These are phyloP conservation scores for Amyloporia xantha DNA, from an alignment of 768 basidiomycete species.

Conservation along the genomic window DNA sequence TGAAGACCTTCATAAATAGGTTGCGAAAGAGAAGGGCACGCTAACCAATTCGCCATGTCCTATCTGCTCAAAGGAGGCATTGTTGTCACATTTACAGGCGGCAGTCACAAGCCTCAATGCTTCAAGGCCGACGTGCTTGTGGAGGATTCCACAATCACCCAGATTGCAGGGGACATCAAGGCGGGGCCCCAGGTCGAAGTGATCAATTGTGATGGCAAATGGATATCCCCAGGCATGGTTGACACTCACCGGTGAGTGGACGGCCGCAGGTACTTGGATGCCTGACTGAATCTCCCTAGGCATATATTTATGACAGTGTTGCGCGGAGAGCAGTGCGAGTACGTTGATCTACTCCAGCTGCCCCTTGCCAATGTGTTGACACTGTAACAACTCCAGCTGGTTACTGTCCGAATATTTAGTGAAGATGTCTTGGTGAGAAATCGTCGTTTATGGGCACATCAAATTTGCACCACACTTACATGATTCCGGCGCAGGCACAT, in stretches of 20 bases:
- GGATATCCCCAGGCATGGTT: slow-evolving; percentile 26
- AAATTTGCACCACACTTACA: not conserved
- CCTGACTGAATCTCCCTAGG: slow-evolving; percentile 5
- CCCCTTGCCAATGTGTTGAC: not conserved
- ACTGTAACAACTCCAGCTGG: too few species aligned
- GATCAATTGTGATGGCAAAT: slow-evolving; percentile 22
- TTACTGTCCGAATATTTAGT: slow-evolving; percentile 24
- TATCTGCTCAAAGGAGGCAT: slow-evolving; percentile 22
- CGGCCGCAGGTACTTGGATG: not conserved
- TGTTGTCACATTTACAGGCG: slow-evolving; percentile 20
- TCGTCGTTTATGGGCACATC: not conserved
- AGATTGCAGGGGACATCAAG: slow-evolving; percentile 17
- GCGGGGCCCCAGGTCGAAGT: slow-evolving; percentile 16
- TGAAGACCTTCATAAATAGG: not conserved
- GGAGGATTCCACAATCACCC: slow-evolving; percentile 19
- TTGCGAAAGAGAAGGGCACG: not conserved
- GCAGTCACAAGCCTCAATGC: slow-evolving; percentile 10
- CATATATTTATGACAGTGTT: slow-evolving; percentile 24
- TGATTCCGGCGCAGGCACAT: slow-evolving; percentile 11
- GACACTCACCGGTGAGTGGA: slow-evolving; percentile 25
- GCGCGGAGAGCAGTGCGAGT: slow-evolving; percentile 21
- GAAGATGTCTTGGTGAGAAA: slow-evolving; percentile 19
- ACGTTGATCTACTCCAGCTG: not conserved
- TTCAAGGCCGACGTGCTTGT: slow-evolving; percentile 24
- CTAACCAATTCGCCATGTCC: not conserved